phyloP scores from a whole-genome alignment of 2,329 filamentous ascomycete species.

The Aspergillus hortae region DNA sequence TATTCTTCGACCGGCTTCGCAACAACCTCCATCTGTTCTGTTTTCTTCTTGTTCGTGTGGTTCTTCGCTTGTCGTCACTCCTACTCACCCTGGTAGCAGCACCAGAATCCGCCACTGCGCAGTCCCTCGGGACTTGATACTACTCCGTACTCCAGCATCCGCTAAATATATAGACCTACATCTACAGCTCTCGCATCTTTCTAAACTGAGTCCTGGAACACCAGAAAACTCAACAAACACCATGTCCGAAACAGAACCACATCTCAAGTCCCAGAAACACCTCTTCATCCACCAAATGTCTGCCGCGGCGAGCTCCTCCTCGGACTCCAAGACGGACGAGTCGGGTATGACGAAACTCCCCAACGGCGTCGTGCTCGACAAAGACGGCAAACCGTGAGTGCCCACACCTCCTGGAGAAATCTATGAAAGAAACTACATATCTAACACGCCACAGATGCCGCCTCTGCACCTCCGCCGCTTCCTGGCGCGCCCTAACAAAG shows the following conservation, averaged over 20 bases:
- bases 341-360: slow-evolving; percentile 28
- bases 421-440: not conserved
- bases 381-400: slow-evolving; percentile 48
- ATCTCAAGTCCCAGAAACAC: slow-evolving; percentile 6
- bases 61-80: no score
- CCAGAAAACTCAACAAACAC: not conserved
- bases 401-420: not conserved
- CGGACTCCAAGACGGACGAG: slow-evolving; percentile 19
- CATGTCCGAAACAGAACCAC: slow-evolving; percentile 15
- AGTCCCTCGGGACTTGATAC: no score
- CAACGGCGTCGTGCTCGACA: slow-evolving; percentile 49
- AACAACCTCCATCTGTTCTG: no score
- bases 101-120: no score
- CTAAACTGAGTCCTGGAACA: not conserved
- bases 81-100: no score
- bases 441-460: slow-evolving; percentile 37
- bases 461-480: slow-evolving; percentile 46
- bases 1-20: no score
- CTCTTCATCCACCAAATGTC: slow-evolving; percentile 16
- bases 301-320: slow-evolving; percentile 14
- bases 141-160: no score
- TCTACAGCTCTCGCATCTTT: no score
- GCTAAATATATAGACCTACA: no score
- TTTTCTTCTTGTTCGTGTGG: no score
- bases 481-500: slow-evolving; percentile 45